phyloP scores from a whole-genome alignment of 176 grass and related monocot genomes.

The Raddia distichophylla region DNA sequence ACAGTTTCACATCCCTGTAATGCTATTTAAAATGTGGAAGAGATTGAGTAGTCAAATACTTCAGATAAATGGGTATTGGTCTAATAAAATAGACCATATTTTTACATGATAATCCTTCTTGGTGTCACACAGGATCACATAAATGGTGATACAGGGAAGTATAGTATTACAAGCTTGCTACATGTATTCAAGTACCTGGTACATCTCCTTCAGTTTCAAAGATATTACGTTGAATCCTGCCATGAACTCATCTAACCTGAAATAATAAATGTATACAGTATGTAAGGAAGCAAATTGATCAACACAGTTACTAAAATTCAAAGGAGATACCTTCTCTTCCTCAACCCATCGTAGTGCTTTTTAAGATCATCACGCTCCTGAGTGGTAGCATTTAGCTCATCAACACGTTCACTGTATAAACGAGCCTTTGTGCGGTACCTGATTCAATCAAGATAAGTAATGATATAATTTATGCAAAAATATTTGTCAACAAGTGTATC shows the following conservation, averaged over 20 bases:
- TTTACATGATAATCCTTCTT: not conserved
- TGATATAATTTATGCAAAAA: conserved; percentile 26
- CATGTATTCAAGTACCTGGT: conserved; percentile 63
- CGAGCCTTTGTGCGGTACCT: conserved; percentile 76
- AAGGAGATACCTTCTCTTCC: conserved; percentile 68
- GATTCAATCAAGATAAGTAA: conserved; percentile 42
- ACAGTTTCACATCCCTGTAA: not conserved
- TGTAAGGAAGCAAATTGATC: conserved; percentile 13
- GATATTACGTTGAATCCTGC: conserved; percentile 94
- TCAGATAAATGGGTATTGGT: not conserved
- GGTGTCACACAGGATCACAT: not conserved
- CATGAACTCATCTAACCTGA: conserved; percentile 99
- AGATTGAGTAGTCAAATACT: not conserved
- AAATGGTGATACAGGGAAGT: not conserved
- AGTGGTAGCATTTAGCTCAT: conserved; percentile 82
- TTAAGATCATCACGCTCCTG: conserved; percentile 94
- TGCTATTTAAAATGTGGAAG: not conserved
- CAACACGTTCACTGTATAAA: conserved; percentile 72
- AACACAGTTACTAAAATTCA: conserved; percentile 10
- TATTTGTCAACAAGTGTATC: conserved; percentile 5
- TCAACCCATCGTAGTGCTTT: conserved; percentile 76
- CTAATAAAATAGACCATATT: not conserved
- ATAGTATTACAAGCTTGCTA: conserved; percentile 8
- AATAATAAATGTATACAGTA: conserved; percentile 38
- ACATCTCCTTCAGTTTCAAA: conserved; percentile 98